Evolutionary conservation across 75 land plant species (phyloP), one percentile per base, ranked within the genome.

Genomic region (Pinus taeda): DNA sequence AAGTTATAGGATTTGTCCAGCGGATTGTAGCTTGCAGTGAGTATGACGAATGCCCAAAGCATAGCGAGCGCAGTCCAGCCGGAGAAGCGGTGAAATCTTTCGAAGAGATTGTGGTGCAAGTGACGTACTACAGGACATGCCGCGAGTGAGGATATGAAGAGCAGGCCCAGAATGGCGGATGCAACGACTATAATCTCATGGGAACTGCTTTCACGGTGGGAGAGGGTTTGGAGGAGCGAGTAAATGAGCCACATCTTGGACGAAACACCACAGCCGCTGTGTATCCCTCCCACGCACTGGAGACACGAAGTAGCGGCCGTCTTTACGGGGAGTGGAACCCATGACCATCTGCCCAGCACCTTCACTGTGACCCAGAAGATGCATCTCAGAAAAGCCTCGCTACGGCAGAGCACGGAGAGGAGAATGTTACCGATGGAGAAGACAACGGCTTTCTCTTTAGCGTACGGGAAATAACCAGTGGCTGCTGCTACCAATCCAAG

Each of bases 121-220:
- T 90, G 92, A 13, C 92, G 83, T n/a, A 90, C 71, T 0, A 90
- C 81, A 3, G 92, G 88, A 77, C 87, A 87, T 4, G 92, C 89
- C 0, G 89, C 92, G 26, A 85, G 13, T 8, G 78, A 78, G 60
- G 85, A 75, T 29, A 82, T 59, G 39, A 73, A 74, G 1, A 89
- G 80, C 6, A 89, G 79, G 8, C 64, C 78, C 0, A 88, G 79
- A n/a, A 88, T 88, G n/a, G 85, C n/a, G 11, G 66, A 78, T 0
- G 78, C 82, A 18, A 81, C 83, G 17, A 22, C 83, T 12, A 76
- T 59, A 55, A 81, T 83, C 57, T 77, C 81, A 1, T 59, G 4
- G 15, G 87, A 80, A 6, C 71, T 78, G 22, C 61, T 58, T 20
- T 75, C 74, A 11, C 80, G 20, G 80, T 83, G 62, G 2, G 74